These are phyloP conservation scores for Haplographium delicatum DNA, from an alignment of 495 filamentous ascomycete genomes.

Conservation along the genomic window DNA sequence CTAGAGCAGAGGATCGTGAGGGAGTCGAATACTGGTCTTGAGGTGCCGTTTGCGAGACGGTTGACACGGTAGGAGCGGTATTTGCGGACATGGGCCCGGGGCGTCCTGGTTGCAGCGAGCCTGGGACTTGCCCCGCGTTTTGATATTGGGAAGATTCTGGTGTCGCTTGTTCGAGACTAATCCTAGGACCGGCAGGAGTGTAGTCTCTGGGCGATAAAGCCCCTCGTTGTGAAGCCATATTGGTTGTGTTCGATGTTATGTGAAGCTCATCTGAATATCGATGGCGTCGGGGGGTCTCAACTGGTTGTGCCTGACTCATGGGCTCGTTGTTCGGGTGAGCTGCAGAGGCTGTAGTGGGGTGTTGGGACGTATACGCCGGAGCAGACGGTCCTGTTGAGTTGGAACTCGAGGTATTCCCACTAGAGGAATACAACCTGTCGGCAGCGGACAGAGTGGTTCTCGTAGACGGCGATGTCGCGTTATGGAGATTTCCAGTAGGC, in stretches of 20 bases:
- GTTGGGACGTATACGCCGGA: constrained; percentile 10
- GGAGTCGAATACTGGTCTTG: constrained; percentile 60
- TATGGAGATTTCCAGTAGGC: constrained; percentile 33
- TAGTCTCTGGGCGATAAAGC: constrained; percentile 48
- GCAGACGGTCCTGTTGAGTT: constrained; percentile 16
- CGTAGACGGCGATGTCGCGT: constrained; percentile 31
- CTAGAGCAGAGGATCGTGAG: constrained; percentile 57
- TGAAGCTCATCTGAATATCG: constrained; percentile 72
- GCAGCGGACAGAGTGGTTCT: constrained; percentile 31
- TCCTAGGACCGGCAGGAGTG: constrained; percentile 34
- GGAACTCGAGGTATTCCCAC: constrained; percentile 9
- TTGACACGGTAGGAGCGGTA: constrained; percentile 66
- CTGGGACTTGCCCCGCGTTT: constrained; percentile 52
- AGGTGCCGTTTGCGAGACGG: constrained; percentile 55
- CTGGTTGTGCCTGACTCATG: constrained; percentile 43
- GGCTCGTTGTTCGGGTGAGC: constrained; percentile 9
- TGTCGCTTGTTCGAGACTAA: constrained; percentile 24
- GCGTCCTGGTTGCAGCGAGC: constrained; percentile 41
- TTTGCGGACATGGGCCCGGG: constrained; percentile 64
- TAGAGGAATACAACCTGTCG: constrained; percentile 29
- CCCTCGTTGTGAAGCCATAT: constrained; percentile 31
- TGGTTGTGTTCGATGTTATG: constrained; percentile 53
- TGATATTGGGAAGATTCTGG: constrained; percentile 41
- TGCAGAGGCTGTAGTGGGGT: constrained; percentile 13
- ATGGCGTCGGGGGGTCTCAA: constrained; percentile 50